These are phyloP conservation scores for Fusarium mangiferae DNA, from an alignment of 2,329 filamentous ascomycete species.

Conservation along the genomic window DNA sequence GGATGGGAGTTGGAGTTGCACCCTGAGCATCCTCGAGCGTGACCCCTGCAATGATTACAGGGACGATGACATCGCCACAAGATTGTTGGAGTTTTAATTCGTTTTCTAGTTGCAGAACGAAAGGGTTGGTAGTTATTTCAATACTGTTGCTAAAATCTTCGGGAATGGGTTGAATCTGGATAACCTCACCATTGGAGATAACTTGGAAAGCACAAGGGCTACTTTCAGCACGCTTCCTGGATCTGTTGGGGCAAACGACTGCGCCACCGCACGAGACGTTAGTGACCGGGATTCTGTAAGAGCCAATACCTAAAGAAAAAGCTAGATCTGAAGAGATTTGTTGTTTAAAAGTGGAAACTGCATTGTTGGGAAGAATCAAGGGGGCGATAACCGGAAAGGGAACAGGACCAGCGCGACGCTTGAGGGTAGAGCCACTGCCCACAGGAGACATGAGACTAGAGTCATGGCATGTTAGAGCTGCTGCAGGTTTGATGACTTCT, in stretches of 20 bases:
- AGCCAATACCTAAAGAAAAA: accelerated
- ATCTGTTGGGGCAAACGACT: accelerated
- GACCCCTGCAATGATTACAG: background rate
- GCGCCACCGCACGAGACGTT: background rate
- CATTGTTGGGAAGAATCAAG: background rate
- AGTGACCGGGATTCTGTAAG: too few species aligned
- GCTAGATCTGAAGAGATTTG: too few species aligned
- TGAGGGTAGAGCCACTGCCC: background rate
- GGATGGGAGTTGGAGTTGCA: background rate
- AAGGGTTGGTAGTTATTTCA: background rate
- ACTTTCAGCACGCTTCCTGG: background rate
- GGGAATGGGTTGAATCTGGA: background rate
- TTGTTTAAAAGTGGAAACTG: background rate
- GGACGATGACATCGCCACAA: background rate
- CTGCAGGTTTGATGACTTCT: background rate
- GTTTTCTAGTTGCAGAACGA: background rate
- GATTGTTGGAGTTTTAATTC: background rate
- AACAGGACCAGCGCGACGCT: background rate
- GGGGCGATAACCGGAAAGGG: background rate
- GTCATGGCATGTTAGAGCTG: background rate
- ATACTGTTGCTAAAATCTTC: accelerated
- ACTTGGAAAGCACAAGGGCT: background rate
- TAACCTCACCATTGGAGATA: background rate
- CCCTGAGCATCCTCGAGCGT: background rate
- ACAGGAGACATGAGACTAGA: background rate